Conservation (phyloP, 768 basidiomycete species). For the Dacryopinax primogenitus region DNA sequence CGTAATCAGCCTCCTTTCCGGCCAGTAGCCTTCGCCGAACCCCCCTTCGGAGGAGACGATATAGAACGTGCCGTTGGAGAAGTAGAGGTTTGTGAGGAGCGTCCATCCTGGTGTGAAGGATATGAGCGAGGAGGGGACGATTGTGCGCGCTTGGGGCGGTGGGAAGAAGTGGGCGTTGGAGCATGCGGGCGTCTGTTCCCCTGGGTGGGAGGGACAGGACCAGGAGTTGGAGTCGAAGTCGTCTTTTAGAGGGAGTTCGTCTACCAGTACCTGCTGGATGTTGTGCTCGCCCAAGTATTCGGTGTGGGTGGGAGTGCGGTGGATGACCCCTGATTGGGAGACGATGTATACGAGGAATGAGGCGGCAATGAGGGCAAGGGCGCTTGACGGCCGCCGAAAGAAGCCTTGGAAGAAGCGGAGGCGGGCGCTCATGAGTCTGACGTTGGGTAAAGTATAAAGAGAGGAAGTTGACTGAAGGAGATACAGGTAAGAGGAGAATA, state of each 20-base stretch:
- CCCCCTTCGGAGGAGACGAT: conserved; percentile 38
- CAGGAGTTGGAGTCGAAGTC: background rate
- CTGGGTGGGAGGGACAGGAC: background rate
- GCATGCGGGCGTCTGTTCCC: background rate
- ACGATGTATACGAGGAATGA: background rate
- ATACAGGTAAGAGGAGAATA: background rate
- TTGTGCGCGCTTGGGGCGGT: background rate
- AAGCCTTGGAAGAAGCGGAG: background rate
- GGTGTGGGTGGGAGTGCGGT: background rate
- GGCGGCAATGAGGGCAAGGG: background rate
- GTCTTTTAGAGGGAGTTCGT: background rate
- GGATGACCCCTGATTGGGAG: background rate
- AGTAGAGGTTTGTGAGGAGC: conserved; percentile 66
- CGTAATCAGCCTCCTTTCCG: conserved; percentile 26
- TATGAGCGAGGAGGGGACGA: background rate
- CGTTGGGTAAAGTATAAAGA: background rate
- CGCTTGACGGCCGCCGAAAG: background rate
- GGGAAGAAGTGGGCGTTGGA: conserved; percentile 1
- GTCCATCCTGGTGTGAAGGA: conserved; percentile 72
- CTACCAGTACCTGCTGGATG: background rate
- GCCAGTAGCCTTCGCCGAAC: conserved; percentile 32
- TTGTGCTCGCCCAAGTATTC: too few species aligned
- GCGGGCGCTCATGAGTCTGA: background rate
- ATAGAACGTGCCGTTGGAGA: conserved; percentile 69
- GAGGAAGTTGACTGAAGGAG: background rate